Percentiles rank a stretch among this genome's conserved stretches.
Conservation (phyloP, 164 flowering plant genomes). For the Echeveria elegans region DNA sequence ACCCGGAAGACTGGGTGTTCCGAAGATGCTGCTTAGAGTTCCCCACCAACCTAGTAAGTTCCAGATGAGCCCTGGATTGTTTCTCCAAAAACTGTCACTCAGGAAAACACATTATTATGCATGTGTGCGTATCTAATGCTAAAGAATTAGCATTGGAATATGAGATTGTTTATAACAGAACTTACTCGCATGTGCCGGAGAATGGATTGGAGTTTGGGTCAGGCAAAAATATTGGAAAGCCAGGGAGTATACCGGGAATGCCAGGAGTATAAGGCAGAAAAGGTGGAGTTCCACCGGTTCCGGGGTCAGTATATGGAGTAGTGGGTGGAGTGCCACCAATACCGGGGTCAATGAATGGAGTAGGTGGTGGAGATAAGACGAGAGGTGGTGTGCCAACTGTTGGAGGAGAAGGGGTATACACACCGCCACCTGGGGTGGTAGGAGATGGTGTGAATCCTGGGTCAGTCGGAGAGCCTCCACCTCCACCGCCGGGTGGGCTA, state of each 20-base stretch:
- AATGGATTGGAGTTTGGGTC: slow-evolving; percentile 6
- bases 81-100: slow-evolving; percentile 3
- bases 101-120: not conserved
- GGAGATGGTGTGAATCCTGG: not conserved
- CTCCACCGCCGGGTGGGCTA: not conserved
- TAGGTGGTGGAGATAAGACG: not conserved
- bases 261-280: not conserved
- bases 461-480: not conserved
- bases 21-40: slow-evolving; percentile 2
- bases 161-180: not conserved
- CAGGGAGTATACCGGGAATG: slow-evolving; percentile 3
- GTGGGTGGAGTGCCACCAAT: not conserved
- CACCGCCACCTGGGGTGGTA: not conserved
- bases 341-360: slow-evolving; percentile 1
- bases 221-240: not conserved
- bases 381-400: slow-evolving; percentile 2
- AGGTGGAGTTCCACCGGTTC: slow-evolving; percentile 3
- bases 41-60: slow-evolving; percentile 9
- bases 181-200: slow-evolving; percentile 10
- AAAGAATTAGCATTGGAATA: not conserved
- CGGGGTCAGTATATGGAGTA: not conserved
- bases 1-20: slow-evolving; percentile 2
- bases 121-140: not conserved
- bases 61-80: slow-evolving; percentile 6
- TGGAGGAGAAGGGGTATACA: not conserved